Evolutionary conservation across 2,329 filamentous ascomycete species (phyloP).

Genomic region (Thermochaetoides dissita): DNA sequence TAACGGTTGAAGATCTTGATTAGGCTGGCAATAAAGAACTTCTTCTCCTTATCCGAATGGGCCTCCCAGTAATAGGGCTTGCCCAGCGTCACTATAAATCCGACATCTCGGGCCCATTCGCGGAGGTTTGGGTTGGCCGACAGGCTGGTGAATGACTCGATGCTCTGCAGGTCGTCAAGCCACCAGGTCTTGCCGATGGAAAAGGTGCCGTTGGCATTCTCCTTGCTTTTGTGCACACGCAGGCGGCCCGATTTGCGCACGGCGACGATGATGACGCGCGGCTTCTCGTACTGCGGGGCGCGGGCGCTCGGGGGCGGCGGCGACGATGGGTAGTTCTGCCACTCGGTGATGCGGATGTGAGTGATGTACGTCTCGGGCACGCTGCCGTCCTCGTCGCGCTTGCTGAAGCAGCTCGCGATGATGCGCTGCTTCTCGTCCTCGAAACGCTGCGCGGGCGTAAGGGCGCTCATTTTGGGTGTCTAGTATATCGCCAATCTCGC

Average conservation of each 20-base stretch:
- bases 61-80: constrained; percentile 98
- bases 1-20: constrained; percentile 97
- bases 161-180: constrained; percentile 71
- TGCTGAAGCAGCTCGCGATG: constrained; percentile 85
- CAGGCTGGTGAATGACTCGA: constrained; percentile 66
- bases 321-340: constrained; percentile 63
- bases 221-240: constrained; percentile 90
- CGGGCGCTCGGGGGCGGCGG: constrained; percentile 71
- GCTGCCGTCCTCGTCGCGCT: constrained; percentile 74
- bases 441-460: constrained; percentile 59
- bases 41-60: constrained; percentile 86
- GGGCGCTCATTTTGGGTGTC: too few relatives aligned
- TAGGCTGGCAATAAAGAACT: constrained; percentile 92
- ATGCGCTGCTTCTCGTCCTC: constrained; percentile 95
- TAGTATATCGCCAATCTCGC: too few relatives aligned
- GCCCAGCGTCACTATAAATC: constrained; percentile 75
- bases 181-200: constrained; percentile 98
- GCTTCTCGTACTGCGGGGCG: constrained; percentile 63
- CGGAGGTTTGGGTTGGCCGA: constrained; percentile 43
- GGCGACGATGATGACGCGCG: constrained; percentile 80
- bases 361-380: constrained; percentile 89
- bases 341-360: constrained; percentile 84
- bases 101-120: constrained; percentile 69
- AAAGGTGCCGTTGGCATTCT: constrained; percentile 86
- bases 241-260: constrained; percentile 87